These are phyloP conservation scores for Pseudocercospora ulei DNA, from an alignment of 2,329 filamentous ascomycete genomes.

Conservation along the genomic window DNA sequence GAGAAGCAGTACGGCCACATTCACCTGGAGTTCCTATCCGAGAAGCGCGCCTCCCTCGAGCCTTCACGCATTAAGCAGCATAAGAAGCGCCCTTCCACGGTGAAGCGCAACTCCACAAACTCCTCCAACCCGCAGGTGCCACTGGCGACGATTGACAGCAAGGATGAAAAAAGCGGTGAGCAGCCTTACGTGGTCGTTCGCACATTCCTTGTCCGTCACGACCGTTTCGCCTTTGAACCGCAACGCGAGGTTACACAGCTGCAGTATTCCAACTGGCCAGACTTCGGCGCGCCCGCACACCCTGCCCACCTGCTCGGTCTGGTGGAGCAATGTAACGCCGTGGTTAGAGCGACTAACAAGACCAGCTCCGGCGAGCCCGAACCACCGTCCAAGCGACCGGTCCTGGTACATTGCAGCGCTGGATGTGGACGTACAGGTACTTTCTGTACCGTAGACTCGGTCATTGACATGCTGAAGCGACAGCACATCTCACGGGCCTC, in stretches of 20 bases:
- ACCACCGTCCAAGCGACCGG: constrained; percentile 50
- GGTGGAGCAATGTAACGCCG: constrained; percentile 79
- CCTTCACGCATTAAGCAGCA: constrained; percentile 44
- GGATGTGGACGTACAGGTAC: constrained; percentile 92
- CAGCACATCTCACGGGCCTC: constrained; percentile 44
- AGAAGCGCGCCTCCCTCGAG: constrained; percentile 72
- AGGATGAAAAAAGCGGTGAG: constrained; percentile 40
- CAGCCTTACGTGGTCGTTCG: constrained; percentile 70
- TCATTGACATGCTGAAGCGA: constrained; percentile 93
- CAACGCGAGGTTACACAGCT: constrained; percentile 90
- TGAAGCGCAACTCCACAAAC: constrained; percentile 35
- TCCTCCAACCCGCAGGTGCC: constrained; percentile 31
- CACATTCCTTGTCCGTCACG: constrained; percentile 74
- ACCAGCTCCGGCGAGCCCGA: constrained; percentile 44
- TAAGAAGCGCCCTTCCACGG: constrained; percentile 33
- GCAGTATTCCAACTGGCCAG: constrained; percentile 93
- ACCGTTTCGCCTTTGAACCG: constrained; percentile 66
- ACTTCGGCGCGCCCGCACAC: constrained; percentile 86
- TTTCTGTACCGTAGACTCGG: constrained; percentile 92
- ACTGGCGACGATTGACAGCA: constrained; percentile 25
- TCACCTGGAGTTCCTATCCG: constrained; percentile 64
- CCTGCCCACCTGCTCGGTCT: constrained; percentile 76
- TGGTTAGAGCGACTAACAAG: constrained; percentile 44
- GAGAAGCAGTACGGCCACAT: constrained; percentile 67
- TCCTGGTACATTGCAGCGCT: constrained; percentile 90